Percentiles rank a stretch among this genome's conserved stretches.
Evolutionary conservation across 805 yeast genomes (phyloP).

Genomic region (Lachancea dasiensis): DNA sequence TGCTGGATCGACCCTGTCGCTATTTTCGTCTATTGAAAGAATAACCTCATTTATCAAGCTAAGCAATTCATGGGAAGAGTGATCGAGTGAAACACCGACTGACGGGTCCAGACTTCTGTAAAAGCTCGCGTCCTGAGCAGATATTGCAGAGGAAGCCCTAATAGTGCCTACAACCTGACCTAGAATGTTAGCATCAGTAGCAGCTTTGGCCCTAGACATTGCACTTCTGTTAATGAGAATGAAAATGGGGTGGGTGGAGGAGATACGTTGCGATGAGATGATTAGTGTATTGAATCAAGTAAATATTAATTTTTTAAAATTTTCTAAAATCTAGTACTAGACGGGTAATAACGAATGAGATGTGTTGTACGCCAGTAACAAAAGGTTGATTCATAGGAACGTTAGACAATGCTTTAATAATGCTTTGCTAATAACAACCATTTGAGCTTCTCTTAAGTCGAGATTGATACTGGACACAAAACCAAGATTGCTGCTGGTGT

Average conservation of each 20-base stretch:
- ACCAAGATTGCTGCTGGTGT: too few relatives aligned
- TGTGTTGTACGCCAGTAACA: too few relatives aligned
- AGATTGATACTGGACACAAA: too few relatives aligned
- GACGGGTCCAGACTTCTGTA: conserved; percentile 54
- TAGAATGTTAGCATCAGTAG: conserved; percentile 17
- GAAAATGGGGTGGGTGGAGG: too few relatives aligned
- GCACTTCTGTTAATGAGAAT: not conserved
- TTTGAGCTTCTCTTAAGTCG: too few relatives aligned
- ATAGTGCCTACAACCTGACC: conserved; percentile 51
- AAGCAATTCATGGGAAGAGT: conserved; percentile 39
- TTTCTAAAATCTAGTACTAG: not conserved
- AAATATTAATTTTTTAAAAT: not conserved
- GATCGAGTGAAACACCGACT: conserved; percentile 37
- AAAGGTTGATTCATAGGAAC: too few relatives aligned
- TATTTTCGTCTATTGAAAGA: conserved; percentile 33
- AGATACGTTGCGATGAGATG: conserved; percentile 2
- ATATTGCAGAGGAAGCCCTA: conserved; percentile 61
- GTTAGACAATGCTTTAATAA: too few relatives aligned
- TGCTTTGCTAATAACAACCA: too few relatives aligned
- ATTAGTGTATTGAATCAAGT: not conserved
- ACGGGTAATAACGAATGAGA: not conserved
- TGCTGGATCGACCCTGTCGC: conserved; percentile 28
- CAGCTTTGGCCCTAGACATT: conserved; percentile 39
- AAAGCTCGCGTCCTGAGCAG: conserved; percentile 77
- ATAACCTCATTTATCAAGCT: conserved; percentile 43